A percentile compares a stretch with the other conserved stretches of the same genome.
These are phyloP conservation scores for Pelargonium myrrhifolium DNA, from an alignment of 441 rosid species.

Conservation along the genomic window DNA sequence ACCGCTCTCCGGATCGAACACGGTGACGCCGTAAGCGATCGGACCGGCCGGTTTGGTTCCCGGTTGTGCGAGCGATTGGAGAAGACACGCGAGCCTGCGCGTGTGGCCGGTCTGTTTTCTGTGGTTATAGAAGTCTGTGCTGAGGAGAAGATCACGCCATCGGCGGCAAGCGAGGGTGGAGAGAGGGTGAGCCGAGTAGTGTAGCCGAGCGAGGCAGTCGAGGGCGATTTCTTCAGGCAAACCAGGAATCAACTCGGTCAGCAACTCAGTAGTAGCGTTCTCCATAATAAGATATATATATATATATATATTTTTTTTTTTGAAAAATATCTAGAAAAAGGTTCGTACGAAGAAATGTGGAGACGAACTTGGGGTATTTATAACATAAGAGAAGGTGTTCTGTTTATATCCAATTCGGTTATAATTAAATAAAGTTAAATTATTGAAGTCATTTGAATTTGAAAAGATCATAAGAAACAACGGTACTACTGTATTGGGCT, in stretches of 20 bases:
- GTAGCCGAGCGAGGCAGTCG: constrained; percentile 41
- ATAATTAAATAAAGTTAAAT: too few relatives aligned
- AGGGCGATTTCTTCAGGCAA: constrained; percentile 44
- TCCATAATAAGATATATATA: too few relatives aligned
- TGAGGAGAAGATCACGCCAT: constrained; percentile 33
- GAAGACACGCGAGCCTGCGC: constrained; percentile 34
- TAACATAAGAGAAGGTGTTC: too few relatives aligned
- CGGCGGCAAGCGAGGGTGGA: constrained; percentile 35
- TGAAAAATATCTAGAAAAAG: too few relatives aligned
- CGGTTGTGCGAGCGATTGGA: constrained; percentile 27
- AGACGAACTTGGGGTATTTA: too few relatives aligned
- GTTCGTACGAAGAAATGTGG: too few relatives aligned
- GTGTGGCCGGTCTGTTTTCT: constrained; percentile 27
- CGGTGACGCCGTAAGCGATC: constrained; percentile 26
- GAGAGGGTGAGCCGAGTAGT: constrained; percentile 29
- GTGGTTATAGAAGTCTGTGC: constrained; percentile 30
- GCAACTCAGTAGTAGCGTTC: not conserved
- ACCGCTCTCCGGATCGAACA: constrained; percentile 30
- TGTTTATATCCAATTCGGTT: too few relatives aligned
- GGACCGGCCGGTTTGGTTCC: constrained; percentile 21
- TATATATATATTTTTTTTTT: too few relatives aligned
- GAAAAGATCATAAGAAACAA: too few relatives aligned
- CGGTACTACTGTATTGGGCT: too few relatives aligned
- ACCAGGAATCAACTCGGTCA: constrained; percentile 30
- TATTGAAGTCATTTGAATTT: too few relatives aligned